A percentile compares a stretch with the other conserved stretches of the same genome.
Conservation (phyloP, 495 filamentous ascomycete species). For the Bacidia gigantensis region DNA sequence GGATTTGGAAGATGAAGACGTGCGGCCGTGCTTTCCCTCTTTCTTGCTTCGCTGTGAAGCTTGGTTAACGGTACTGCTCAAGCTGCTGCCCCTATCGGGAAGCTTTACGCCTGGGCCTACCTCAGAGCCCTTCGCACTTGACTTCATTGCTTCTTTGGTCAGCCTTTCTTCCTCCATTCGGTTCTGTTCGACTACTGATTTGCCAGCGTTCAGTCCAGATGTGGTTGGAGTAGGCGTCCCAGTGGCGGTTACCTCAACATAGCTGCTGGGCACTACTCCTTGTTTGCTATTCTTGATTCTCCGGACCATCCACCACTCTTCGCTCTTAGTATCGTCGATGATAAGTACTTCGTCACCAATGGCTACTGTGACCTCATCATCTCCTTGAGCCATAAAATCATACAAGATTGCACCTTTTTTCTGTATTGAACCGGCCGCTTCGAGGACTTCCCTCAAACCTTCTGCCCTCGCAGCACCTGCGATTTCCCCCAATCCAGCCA, state of each 20-base stretch:
- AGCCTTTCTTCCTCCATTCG: slow-evolving; percentile 67
- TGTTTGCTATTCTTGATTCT: slow-evolving; percentile 81
- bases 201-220: slow-evolving; percentile 48
- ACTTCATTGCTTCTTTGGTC: slow-evolving; percentile 58
- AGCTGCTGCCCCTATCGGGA: slow-evolving; percentile 54
- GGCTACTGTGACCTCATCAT: slow-evolving; percentile 89
- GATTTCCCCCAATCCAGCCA: slow-evolving; percentile 74
- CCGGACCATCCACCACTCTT: slow-evolving; percentile 97
- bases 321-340: slow-evolving; percentile 77
- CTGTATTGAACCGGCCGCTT: slow-evolving; percentile 54
- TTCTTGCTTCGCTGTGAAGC: slow-evolving; percentile 55
- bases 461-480: slow-evolving; percentile 71
- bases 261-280: slow-evolving; percentile 97
- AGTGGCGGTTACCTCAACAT: slow-evolving; percentile 70
- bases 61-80: slow-evolving; percentile 47
- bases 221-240: slow-evolving; percentile 31
- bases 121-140: slow-evolving; percentile 45
- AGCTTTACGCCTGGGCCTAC: slow-evolving; percentile 63
- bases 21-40: slow-evolving; percentile 42
- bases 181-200: slow-evolving; percentile 70
- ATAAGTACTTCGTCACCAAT: slow-evolving; percentile 84
- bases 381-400: slow-evolving; percentile 91
- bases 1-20: slow-evolving; percentile 41
- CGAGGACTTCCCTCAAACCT: slow-evolving; percentile 75
- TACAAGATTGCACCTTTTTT: slow-evolving; percentile 78